Conservation (phyloP, 371 early-diverging fungal genomes). For the Coemansia sp. region DNA sequence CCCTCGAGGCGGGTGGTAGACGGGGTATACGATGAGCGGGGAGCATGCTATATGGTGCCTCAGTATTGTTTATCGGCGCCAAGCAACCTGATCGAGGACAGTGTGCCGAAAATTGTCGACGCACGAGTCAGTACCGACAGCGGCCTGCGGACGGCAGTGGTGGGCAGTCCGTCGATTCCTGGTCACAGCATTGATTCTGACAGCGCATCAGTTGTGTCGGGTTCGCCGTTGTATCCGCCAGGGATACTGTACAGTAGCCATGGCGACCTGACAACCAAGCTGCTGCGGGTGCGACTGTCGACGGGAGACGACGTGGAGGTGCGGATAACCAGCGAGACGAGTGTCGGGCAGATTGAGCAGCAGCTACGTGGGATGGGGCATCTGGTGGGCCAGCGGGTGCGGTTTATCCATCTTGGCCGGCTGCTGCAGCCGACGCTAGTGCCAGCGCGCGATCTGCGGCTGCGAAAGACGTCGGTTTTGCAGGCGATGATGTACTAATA, state of each 20-base stretch:
- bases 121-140: conserved; percentile 12
- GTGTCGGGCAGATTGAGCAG: conserved; percentile 30
- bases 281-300: conserved; percentile 22
- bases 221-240: background rate
- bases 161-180: conserved; percentile 5
- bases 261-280: background rate
- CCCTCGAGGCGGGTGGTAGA: conserved; percentile 68
- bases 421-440: conserved; percentile 12
- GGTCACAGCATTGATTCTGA: background rate
- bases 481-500: conserved; percentile 22
- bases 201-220: background rate
- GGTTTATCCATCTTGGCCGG: conserved; percentile 32
- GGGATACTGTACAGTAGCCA: background rate
- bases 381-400: conserved; percentile 9
- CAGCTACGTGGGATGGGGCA: conserved; percentile 14
- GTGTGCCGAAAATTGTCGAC: background rate
- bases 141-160: conserved; percentile 1
- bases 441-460: conserved; percentile 26
- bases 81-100: conserved; percentile 54
- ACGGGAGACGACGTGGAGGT: conserved; percentile 21
- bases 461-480: conserved; percentile 19
- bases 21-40: conserved; percentile 74
- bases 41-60: conserved; percentile 67
- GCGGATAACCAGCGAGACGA: conserved; percentile 8
- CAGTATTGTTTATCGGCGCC: conserved; percentile 65